phyloP scores from a whole-genome alignment of 2,329 filamentous ascomycete species.

The Chaetomiaceae sp. region DNA sequence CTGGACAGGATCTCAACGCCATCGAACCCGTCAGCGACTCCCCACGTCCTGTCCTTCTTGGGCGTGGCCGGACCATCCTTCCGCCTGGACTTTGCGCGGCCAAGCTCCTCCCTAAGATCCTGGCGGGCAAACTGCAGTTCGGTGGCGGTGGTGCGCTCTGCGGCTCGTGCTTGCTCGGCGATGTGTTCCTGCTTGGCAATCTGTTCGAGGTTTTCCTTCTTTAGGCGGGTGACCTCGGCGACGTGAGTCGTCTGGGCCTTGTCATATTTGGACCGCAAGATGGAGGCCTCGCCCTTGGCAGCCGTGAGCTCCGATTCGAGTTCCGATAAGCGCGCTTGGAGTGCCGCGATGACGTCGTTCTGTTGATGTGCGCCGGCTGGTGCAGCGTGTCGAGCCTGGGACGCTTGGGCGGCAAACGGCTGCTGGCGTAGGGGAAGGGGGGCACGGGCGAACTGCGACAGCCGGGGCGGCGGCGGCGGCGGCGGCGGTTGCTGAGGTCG shows the following conservation, averaged over 20 bases:
- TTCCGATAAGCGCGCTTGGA: slow-evolving; percentile 49
- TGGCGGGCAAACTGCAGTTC: slow-evolving; percentile 69
- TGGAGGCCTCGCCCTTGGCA: slow-evolving; percentile 67
- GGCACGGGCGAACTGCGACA: slow-evolving; percentile 41
- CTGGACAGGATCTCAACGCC: slow-evolving; percentile 55
- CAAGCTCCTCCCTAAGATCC: slow-evolving; percentile 60
- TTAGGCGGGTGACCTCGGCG: slow-evolving; percentile 55
- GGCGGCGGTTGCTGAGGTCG: slow-evolving; percentile 29
- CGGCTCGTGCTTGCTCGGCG: slow-evolving; percentile 59
- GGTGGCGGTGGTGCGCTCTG: slow-evolving; percentile 60
- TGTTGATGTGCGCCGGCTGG: slow-evolving; percentile 26
- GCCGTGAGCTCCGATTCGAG: slow-evolving; percentile 54
- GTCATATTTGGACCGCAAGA: slow-evolving; percentile 66
- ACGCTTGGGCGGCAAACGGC: slow-evolving; percentile 30
- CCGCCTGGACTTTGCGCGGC: slow-evolving; percentile 41
- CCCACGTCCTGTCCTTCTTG: slow-evolving; percentile 56
- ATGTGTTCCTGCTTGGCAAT: slow-evolving; percentile 58
- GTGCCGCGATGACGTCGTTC: slow-evolving; percentile 38
- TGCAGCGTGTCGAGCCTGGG: slow-evolving; percentile 28
- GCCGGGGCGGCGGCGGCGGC: slow-evolving; percentile 29
- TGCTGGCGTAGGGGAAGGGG: slow-evolving; percentile 27
- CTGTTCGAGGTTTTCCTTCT: slow-evolving; percentile 60
- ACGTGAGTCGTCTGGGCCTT: slow-evolving; percentile 59
- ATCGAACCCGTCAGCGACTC: slow-evolving; percentile 72
- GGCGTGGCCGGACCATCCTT: slow-evolving; percentile 46